These are phyloP conservation scores for Ustilago bromivora DNA, from an alignment of 1,284 basidiomycete species.

Conservation along the genomic window DNA sequence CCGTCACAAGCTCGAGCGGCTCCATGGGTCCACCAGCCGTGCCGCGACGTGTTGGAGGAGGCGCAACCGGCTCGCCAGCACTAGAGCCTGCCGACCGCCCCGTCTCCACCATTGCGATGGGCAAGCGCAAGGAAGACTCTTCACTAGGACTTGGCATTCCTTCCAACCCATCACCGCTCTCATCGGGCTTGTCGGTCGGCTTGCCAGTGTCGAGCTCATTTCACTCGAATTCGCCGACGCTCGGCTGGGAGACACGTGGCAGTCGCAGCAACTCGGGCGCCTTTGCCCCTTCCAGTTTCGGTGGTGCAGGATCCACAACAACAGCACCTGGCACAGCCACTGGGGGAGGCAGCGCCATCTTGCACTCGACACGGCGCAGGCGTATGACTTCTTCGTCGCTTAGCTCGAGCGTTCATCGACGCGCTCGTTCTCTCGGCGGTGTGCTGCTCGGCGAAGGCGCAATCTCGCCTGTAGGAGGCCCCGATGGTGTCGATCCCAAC, in stretches of 20 bases:
- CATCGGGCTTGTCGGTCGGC: conserved; percentile 25
- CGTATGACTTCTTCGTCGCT: conserved; percentile 46
- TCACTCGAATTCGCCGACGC: conserved; percentile 39
- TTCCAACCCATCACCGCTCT: conserved; percentile 41
- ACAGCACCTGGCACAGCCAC: conserved; percentile 35
- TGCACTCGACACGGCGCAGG: conserved; percentile 32
- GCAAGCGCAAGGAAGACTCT: conserved; percentile 47
- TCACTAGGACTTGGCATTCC: conserved; percentile 48
- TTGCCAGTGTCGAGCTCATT: conserved; percentile 37
- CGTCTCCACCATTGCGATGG: conserved; percentile 38
- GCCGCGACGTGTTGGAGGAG: conserved; percentile 33
- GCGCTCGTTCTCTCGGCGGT: conserved; percentile 64
- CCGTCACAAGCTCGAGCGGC: conserved; percentile 46
- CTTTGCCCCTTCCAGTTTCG: conserved; percentile 33
- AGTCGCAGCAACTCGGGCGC: conserved; percentile 38
- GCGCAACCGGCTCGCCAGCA: conserved; percentile 23
- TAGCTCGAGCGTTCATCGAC: conserved; percentile 58
- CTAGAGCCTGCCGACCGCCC: conserved; percentile 38
- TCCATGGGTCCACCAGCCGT: conserved; percentile 53
- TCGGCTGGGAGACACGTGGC: conserved; percentile 36
- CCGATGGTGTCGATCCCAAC: conserved; percentile 67
- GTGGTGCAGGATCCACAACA: conserved; percentile 26
- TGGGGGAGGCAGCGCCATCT: conserved; percentile 39
- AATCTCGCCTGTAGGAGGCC: conserved; percentile 64
- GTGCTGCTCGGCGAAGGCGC: conserved; percentile 52